Base-by-base conservation (phyloP, 2,329 filamentous ascomycete genomes). In the Penicillium paneum region DNA sequence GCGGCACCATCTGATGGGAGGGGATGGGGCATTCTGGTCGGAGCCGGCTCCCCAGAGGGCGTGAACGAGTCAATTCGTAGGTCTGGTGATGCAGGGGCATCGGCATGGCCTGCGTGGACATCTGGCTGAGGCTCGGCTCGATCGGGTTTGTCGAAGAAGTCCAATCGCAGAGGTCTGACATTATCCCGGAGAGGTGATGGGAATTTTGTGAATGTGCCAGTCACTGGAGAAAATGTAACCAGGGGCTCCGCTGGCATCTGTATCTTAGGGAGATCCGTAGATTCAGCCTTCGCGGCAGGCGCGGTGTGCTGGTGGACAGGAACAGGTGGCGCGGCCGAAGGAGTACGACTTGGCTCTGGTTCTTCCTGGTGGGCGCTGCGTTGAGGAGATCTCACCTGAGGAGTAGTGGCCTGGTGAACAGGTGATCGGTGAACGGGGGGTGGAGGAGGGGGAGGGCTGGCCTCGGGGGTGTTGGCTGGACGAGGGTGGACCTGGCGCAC, bases 221-320 rank as follows among this genome's bases (percentile, higher is more conserved):
- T 77, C 48, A 66, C 67, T 5, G 75, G 74, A 8, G 73, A 77
- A 54, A 76, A 78, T 1, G 70, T 69, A 24, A 78, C 69, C n/a
- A 70, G 49, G 11, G 68, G 68, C 47, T 77, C 73, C n/a, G 52
- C 58, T 13, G 63, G 63, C 46, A 63, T 59, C 24, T 52, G 55
- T 57, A 64, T 65, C 45, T 58, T 64, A 6, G 59, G 57, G 5
- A 54, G 54, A 7, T 65, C 59, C 11, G 53, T 57, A 7, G 62
- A 57, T 28, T 64, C 62, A 11, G 54, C 42, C 29, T 66, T 63
- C 17, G 61, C 53, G 3, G 39, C 24, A 44, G 35, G 19, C 24
- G 52, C 44, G 4, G 40, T 10, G 21, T 44, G 54, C 10, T 51
- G 49, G 39, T 55, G 53, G 8, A 47, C 34, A 35, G 57, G 45